A percentile compares a stretch with the other conserved stretches of the same genome.
Conservation (phyloP, 2,329 filamentous ascomycete genomes). For the Decorospora gaudefroyi region DNA sequence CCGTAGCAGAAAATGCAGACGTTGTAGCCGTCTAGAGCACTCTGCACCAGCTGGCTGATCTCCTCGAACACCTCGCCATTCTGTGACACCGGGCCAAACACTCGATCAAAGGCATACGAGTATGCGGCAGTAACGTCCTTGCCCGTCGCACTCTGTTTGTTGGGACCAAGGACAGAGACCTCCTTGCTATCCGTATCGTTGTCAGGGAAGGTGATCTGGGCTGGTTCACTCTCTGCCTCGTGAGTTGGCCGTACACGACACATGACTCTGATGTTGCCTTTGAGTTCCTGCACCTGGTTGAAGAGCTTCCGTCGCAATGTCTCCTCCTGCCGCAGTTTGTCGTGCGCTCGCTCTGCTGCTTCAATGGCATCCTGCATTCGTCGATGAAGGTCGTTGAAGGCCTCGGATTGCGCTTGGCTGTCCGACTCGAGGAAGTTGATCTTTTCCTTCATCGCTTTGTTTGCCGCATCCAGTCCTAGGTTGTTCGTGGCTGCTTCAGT, state of each 20-base stretch:
- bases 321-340: constrained; percentile 89
- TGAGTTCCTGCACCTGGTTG: constrained; percentile 96
- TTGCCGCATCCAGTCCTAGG: constrained; percentile 70
- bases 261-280: constrained; percentile 98
- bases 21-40: constrained; percentile 94
- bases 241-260: constrained; percentile 84
- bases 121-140: constrained; percentile 77
- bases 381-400: constrained; percentile 79
- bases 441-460: constrained; percentile 76
- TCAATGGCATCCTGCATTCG: constrained; percentile 77
- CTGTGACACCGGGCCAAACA: constrained; percentile 76
- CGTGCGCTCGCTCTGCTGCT: constrained; percentile 69
- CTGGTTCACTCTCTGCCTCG: constrained; percentile 62
- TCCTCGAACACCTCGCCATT: constrained; percentile 93
- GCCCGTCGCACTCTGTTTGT: constrained; percentile 80
- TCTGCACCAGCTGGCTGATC: constrained; percentile 95
- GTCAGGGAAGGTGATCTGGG: constrained; percentile 80
- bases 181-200: constrained; percentile 80
- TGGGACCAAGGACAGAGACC: constrained; percentile 79
- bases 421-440: constrained; percentile 90
- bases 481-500: constrained; percentile 49
- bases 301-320: constrained; percentile 88
- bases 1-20: constrained; percentile 99
- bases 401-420: constrained; percentile 83
- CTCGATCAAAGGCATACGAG: constrained; percentile 88